Conservation (phyloP, 306 rosid genomes). For the Vigna mungo region DNA sequence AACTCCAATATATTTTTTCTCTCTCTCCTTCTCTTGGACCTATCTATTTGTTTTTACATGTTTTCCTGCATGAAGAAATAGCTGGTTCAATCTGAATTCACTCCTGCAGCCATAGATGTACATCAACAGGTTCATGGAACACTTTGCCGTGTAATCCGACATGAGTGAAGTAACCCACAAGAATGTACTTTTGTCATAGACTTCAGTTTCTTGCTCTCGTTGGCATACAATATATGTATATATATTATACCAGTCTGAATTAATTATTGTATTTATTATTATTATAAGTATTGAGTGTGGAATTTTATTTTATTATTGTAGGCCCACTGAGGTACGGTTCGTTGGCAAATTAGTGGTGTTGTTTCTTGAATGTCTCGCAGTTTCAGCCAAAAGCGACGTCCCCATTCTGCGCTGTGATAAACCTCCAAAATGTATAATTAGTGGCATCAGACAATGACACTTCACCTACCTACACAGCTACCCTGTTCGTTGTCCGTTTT, state of each 20-base stretch:
- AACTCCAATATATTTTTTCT: not conserved
- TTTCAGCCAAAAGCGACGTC: conserved; percentile 53
- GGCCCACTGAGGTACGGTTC: conserved; percentile 54
- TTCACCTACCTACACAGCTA: conserved; percentile 53
- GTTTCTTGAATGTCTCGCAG: conserved; percentile 51
- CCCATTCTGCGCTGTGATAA: conserved; percentile 50
- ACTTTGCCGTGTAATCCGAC: conserved; percentile 59
- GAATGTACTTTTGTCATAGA: conserved; percentile 49
- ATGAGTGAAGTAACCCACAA: conserved; percentile 63
- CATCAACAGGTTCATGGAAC: conserved; percentile 21
- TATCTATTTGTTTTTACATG: not conserved
- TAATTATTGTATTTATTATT: conserved; percentile 12
- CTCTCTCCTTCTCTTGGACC: not conserved
- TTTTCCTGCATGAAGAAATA: conserved; percentile 33
- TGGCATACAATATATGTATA: conserved; percentile 31
- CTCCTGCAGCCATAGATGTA: conserved; percentile 20
- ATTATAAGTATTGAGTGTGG: conserved; percentile 7
- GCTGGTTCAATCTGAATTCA: not conserved
- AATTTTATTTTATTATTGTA: conserved; percentile 15
- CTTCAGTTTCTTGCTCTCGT: conserved; percentile 44
- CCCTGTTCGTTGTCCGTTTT: conserved; percentile 42
- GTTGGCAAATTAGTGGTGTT: conserved; percentile 56
- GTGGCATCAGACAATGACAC: conserved; percentile 57
- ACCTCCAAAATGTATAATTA: conserved; percentile 47
- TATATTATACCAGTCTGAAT: conserved; percentile 18